Evolutionary conservation across 2,329 filamentous ascomycete species (phyloP).

Genomic region (Scedosporium minutisporum): DNA sequence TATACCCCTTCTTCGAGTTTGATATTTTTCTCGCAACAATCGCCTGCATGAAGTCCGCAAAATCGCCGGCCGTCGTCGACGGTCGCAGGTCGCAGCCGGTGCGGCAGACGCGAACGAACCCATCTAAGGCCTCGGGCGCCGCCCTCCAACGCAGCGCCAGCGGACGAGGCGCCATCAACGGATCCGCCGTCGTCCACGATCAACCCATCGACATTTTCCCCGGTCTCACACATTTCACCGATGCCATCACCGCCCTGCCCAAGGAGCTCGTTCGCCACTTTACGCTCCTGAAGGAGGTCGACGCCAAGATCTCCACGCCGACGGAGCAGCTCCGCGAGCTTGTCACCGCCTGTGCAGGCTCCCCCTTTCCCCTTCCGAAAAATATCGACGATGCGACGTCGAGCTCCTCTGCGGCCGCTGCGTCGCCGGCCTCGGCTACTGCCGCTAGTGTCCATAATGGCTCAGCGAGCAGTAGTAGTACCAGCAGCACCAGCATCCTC

Average conservation of each 20-base stretch:
- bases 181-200: conserved; percentile 31
- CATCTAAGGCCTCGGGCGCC: conserved; percentile 41
- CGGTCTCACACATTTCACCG: conserved; percentile 68
- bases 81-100: conserved; percentile 53
- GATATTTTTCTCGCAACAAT: not conserved
- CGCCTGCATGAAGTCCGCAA: conserved; percentile 45
- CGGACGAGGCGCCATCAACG: conserved; percentile 34
- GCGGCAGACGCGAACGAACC: conserved; percentile 57
- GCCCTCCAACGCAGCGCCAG: conserved; percentile 32
- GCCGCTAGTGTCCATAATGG: conserved; percentile 36
- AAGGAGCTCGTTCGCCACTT: conserved; percentile 95
- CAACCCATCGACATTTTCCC: conserved; percentile 59
- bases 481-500: conserved; percentile 19
- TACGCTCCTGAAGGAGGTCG: conserved; percentile 91
- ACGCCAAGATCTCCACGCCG: conserved; percentile 87
- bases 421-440: conserved; percentile 31
- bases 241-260: conserved; percentile 83
- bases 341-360: conserved; percentile 53
- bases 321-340: conserved; percentile 74
- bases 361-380: conserved; percentile 36
- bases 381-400: conserved; percentile 26
- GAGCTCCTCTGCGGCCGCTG: conserved; percentile 18
- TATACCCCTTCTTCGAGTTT: not conserved
- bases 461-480: conserved; percentile 17
- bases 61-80: conserved; percentile 31